Evolutionary conservation across 352 stramenopile genomes (phyloP).

Genomic region (Pythium coloratum): DNA sequence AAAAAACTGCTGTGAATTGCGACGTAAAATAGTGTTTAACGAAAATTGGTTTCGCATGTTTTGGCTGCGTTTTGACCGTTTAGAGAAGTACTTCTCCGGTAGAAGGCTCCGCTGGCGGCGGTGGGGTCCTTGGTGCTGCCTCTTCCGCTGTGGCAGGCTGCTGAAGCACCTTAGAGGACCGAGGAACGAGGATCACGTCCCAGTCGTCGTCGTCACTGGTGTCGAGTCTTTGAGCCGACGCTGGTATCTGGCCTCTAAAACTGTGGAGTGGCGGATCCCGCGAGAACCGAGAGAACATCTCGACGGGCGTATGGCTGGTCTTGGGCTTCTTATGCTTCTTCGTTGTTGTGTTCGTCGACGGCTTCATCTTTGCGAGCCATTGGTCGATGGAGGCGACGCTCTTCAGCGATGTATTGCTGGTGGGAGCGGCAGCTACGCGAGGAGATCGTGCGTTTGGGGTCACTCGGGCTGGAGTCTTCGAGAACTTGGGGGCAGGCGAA

Average conservation of each 20-base stretch:
- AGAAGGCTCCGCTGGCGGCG: neutral
- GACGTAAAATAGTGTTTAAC: constrained; percentile 4
- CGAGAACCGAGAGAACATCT: constrained; percentile 1
- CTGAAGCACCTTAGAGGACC: neutral
- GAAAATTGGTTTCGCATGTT: neutral
- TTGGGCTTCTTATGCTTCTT: constrained; percentile 6
- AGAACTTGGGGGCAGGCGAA: no score
- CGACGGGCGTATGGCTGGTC: neutral
- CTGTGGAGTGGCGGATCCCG: neutral
- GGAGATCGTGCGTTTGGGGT: neutral
- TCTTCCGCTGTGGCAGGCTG: neutral
- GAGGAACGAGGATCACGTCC: constrained; percentile 17
- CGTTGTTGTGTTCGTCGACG: neutral
- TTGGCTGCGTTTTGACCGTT: neutral
- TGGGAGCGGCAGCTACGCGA: neutral
- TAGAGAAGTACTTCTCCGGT: neutral
- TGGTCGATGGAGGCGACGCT: neutral
- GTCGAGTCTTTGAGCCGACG: neutral
- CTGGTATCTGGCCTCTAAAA: neutral
- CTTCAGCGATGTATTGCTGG: neutral
- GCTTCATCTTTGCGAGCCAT: neutral
- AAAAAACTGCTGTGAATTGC: neutral
- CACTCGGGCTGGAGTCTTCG: no score
- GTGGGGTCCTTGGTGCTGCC: neutral
- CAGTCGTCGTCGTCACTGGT: constrained; percentile 10